A percentile compares a stretch with the other conserved stretches of the same genome.
These are phyloP conservation scores for Aspergillus saccharolyticus DNA, from an alignment of 495 filamentous ascomycete genomes.

Conservation along the genomic window DNA sequence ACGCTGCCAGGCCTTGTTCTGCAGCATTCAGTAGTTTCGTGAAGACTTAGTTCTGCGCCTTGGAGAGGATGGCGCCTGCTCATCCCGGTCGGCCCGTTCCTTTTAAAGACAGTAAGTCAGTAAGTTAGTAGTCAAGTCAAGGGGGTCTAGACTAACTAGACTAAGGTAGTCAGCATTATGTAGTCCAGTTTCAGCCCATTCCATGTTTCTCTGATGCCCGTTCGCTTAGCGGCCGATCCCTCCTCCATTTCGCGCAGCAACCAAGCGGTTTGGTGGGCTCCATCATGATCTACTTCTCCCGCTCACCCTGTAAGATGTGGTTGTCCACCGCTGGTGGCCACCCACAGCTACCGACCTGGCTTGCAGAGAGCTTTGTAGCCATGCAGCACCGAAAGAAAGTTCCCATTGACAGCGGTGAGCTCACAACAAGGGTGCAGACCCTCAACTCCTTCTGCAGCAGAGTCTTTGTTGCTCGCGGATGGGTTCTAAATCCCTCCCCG, in stretches of 20 bases:
- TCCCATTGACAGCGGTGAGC: too few species aligned
- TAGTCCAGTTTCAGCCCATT: background rate
- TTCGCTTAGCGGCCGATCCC: constrained; percentile 3
- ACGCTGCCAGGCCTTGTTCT: background rate
- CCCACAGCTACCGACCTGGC: background rate
- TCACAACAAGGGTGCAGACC: background rate
- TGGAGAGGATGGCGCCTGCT: constrained; percentile 1
- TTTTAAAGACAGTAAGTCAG: constrained; percentile 7
- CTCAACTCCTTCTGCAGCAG: background rate
- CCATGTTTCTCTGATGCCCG: background rate
- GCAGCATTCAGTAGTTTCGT: background rate
- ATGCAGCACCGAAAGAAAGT: background rate
- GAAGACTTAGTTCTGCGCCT: background rate
- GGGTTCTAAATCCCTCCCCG: constrained; percentile 1
- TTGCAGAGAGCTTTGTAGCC: background rate
- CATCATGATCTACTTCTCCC: background rate
- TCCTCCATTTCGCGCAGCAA: background rate
- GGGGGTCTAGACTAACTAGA: background rate
- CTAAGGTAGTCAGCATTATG: background rate
- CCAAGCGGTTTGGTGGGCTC: background rate
- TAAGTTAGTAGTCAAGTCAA: background rate
- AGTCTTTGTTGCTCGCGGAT: background rate
- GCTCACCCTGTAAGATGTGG: background rate
- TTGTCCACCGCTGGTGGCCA: background rate
- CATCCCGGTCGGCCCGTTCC: constrained; percentile 19